Evolutionary conservation across 2,329 filamentous ascomycete species (phyloP).

Genomic region (Verticillium nubilum): DNA sequence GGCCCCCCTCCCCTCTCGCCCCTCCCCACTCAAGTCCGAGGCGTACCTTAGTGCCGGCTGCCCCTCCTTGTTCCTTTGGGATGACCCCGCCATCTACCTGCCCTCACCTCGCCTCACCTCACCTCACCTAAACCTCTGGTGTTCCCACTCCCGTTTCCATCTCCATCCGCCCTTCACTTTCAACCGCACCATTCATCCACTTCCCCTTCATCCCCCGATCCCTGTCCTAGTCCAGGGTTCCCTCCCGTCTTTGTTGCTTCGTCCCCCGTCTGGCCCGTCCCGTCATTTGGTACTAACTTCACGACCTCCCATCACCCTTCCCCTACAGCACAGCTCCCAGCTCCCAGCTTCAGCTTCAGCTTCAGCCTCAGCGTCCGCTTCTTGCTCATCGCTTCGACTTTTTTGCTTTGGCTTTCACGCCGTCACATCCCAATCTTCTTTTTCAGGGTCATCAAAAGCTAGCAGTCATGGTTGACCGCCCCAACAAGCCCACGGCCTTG

Average conservation of each 20-base stretch:
- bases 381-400: background rate
- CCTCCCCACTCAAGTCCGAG: background rate
- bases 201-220: background rate
- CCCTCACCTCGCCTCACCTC: background rate
- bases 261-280: background rate
- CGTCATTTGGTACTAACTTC: background rate
- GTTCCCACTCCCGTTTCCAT: background rate
- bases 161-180: background rate
- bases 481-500: constrained; percentile 75
- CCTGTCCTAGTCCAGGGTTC: background rate
- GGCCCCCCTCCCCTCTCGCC: background rate
- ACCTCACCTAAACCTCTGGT: background rate
- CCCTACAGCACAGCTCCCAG: background rate
- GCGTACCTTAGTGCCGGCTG: background rate
- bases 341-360: background rate
- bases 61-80: background rate
- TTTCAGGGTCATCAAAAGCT: background rate
- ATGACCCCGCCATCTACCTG: background rate
- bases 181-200: background rate
- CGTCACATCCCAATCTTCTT: background rate
- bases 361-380: background rate
- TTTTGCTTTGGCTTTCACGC: background rate
- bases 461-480: constrained; percentile 67
- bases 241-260: background rate
- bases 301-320: background rate